These are phyloP conservation scores for Daldinia loculata DNA, from an alignment of 495 filamentous ascomycete genomes.

Conservation along the genomic window DNA sequence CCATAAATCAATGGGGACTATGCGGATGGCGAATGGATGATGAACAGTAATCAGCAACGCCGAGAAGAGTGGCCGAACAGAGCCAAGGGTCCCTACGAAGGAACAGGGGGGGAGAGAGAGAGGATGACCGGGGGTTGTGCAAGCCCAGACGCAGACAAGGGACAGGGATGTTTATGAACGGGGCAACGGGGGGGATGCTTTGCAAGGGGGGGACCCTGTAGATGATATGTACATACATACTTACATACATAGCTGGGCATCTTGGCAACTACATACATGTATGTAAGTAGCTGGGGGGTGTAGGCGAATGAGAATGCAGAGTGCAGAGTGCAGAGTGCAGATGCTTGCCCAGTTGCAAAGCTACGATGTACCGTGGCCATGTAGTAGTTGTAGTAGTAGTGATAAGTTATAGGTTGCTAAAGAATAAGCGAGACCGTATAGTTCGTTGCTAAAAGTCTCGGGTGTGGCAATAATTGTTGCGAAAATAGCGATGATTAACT, in stretches of 20 bases:
- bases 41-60: conserved; percentile 44
- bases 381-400: neutral
- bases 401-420: neutral
- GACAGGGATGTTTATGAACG: conserved; percentile 31
- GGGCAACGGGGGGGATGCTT: conserved; percentile 16
- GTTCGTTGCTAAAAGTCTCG: conserved; percentile 34
- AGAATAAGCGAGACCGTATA: conserved; percentile 20
- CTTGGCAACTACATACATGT: conserved; percentile 13
- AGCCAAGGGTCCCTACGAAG: conserved; percentile 34
- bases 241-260: neutral
- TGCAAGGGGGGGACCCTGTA: conserved; percentile 29
- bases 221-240: conserved; percentile 12
- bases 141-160: conserved; percentile 42
- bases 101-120: conserved; percentile 24
- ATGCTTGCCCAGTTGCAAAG: conserved; percentile 4
- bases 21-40: conserved; percentile 40
- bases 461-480: conserved; percentile 31
- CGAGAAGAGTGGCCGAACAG: conserved; percentile 41
- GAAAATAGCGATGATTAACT: neutral
- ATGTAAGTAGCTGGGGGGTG: conserved; percentile 16
- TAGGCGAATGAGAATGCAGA: conserved; percentile 19
- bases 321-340: neutral
- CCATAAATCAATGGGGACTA: conserved; percentile 37
- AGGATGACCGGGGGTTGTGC: conserved; percentile 33
- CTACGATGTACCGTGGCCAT: conserved; percentile 6